phyloP scores from a whole-genome alignment of 208 protist genomes.

The Trypanosoma theileri region DNA sequence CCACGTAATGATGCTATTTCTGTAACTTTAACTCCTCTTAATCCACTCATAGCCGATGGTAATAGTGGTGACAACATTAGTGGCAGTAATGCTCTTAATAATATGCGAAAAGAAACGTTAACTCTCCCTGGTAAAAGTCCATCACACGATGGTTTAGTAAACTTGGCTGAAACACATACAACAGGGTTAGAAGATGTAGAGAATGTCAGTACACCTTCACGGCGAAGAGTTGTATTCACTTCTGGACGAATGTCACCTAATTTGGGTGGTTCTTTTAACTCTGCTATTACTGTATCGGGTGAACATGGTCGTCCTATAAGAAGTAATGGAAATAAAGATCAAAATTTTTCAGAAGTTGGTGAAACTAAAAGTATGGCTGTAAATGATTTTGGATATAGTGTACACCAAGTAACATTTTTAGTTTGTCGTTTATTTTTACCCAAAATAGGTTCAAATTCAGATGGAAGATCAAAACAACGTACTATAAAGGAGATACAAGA shows the following conservation, averaged over 20 bases:
- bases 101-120: not conserved
- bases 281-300: not conserved
- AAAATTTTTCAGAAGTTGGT: conserved; percentile 2
- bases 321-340: conserved; percentile 1
- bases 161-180: not conserved
- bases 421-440: conserved; percentile 43
- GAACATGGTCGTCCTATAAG: not conserved
- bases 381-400: conserved; percentile 7
- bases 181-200: not conserved
- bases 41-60: not conserved
- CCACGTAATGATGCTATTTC: not conserved
- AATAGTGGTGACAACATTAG: too few species aligned
- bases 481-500: conserved; percentile 11
- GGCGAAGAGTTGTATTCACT: not conserved
- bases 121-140: not conserved
- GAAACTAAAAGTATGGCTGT: conserved; percentile 1
- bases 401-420: conserved; percentile 35
- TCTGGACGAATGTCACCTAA: not conserved
- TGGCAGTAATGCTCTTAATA: not conserved
- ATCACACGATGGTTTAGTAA: not conserved
- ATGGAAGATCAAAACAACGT: conserved; percentile 6
- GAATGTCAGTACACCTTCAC: not conserved
- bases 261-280: not conserved
- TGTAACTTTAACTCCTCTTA: not conserved
- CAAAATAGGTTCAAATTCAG: not conserved